Base-by-base conservation (phyloP, 73 alveolate genomes). In the Tetrahymena elliotti region DNA sequence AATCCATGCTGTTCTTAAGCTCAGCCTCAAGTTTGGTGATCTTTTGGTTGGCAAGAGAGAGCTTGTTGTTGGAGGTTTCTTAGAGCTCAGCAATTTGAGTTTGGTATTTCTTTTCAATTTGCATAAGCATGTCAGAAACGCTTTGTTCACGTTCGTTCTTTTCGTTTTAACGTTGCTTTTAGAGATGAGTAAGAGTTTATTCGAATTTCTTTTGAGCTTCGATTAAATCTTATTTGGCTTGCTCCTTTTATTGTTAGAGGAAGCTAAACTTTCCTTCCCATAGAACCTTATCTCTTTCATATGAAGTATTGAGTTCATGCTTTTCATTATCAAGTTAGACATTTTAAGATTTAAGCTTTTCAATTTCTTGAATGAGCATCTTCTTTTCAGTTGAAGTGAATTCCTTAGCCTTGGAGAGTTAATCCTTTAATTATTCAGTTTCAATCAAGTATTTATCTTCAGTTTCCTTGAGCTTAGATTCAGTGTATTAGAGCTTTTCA, bases 231-330 rank as follows among this genome's bases (percentile, higher is more conserved):
- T 96, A 84, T 96, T 98, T 98, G 33, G 99, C 98, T 93, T 95
- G 97, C 33, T 97, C 98, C 93, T 98, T 98, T 96, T 97, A 96
- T 94, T 97, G 95, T 94, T 98, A 97, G 13, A 98, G 96, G 96
- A 98, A 98, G 92, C 96, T 95, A 96, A 98, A 98, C 95, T 98
- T 98, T 6, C 98, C 98, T 95, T 98, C 99, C 99, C 99, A 98
- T 33, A 97, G 97, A 41, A 99, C 98, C 93, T 97, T 95, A 40
- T 98, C 99, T 94, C 98, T 95, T 84, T 98, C 99, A 93, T 97
- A 97, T 37, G 93, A 36, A 6, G 97, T 92, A 93, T 38, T 95
- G 53, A 93, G 35, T 95, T 96, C 98, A 53, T 53, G 83, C 38
- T 84, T 33, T 88, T 94, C 96, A 24, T n/a, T 88, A 52, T 94